Percentiles rank a stretch among this genome's conserved stretches.
These are phyloP conservation scores for Fibroporia radiculosa DNA, from an alignment of 768 basidiomycete genomes.

Conservation along the genomic window DNA sequence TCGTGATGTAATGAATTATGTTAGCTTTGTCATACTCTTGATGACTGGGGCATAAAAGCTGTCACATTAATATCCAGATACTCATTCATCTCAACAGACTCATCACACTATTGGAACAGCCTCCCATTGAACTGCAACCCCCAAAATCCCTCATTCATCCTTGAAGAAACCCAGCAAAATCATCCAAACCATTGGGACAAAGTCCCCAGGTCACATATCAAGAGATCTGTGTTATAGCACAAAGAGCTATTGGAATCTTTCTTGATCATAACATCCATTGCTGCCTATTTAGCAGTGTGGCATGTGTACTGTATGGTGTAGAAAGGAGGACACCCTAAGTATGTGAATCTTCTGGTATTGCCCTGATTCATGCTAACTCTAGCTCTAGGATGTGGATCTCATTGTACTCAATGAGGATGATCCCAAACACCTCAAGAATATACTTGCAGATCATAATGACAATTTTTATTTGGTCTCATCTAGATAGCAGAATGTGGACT, in stretches of 20 bases:
- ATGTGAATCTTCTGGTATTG: not conserved
- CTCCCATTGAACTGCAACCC: not conserved
- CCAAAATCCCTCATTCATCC: not conserved
- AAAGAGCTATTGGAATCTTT: not conserved
- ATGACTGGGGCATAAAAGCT: not conserved
- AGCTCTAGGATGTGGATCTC: conserved; percentile 8
- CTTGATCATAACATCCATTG: not conserved
- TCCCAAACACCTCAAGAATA: conserved; percentile 10
- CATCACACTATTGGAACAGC: not conserved
- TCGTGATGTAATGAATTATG: too few relatives aligned
- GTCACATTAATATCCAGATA: not conserved
- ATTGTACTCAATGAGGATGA: conserved; percentile 4
- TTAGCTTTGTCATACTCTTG: too few relatives aligned
- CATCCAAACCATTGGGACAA: not conserved
- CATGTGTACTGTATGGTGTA: conserved; percentile 6
- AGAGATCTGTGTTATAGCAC: not conserved
- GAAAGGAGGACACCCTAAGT: conserved; percentile 2
- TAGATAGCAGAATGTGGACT: conserved; percentile 2
- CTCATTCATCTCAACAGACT: not conserved
- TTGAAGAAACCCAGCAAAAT: not conserved
- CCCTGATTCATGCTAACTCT: not conserved
- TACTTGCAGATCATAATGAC: conserved; percentile 9
- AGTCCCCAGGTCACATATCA: too few relatives aligned
- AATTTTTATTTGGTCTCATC: conserved; percentile 5
- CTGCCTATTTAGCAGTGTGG: conserved; percentile 7